Percentiles rank a stretch among this genome's conserved stretches.
Evolutionary conservation across 2,329 filamentous ascomycete genomes (phyloP).

Genomic region (Drechslerella dactyloides): DNA sequence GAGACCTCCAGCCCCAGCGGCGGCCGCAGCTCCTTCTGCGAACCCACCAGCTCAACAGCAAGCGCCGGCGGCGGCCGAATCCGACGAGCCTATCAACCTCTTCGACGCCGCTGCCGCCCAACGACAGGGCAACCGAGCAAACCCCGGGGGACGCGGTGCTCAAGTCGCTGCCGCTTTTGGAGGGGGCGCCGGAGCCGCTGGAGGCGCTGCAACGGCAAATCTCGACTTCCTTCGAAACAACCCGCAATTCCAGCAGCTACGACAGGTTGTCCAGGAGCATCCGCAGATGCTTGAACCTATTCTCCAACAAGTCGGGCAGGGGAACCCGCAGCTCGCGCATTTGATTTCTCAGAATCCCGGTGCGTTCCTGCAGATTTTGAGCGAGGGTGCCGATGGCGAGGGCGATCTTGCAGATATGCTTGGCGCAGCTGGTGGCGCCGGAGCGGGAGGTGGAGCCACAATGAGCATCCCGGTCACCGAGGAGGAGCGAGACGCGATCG

Average conservation of each 20-base stretch:
- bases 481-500: conserved; percentile 95
- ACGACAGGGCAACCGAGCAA: conserved; percentile 61
- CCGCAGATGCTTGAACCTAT: conserved; percentile 99
- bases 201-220: conserved; percentile 69
- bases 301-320: conserved; percentile 89
- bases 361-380: conserved; percentile 86
- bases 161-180: conserved; percentile 57
- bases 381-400: conserved; percentile 83
- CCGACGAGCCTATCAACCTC: conserved; percentile 75
- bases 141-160: conserved; percentile 61
- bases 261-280: conserved; percentile 95
- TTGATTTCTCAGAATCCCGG: conserved; percentile 91
- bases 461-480: conserved; percentile 91
- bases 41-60: conserved; percentile 59
- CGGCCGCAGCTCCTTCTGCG: conserved; percentile 61
- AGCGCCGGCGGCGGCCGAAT: conserved; percentile 58
- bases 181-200: conserved; percentile 56
- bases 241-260: conserved; percentile 95
- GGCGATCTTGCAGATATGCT: conserved; percentile 53
- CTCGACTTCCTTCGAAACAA: conserved; percentile 95
- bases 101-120: conserved; percentile 91
- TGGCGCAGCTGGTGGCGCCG: conserved; percentile 56
- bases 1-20: conserved; percentile 57
- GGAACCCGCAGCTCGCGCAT: conserved; percentile 91
- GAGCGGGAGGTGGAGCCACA: conserved; percentile 70